Evolutionary conservation across 1,284 basidiomycete species (phyloP).

Genomic region (Ganoderma leucocontextum): DNA sequence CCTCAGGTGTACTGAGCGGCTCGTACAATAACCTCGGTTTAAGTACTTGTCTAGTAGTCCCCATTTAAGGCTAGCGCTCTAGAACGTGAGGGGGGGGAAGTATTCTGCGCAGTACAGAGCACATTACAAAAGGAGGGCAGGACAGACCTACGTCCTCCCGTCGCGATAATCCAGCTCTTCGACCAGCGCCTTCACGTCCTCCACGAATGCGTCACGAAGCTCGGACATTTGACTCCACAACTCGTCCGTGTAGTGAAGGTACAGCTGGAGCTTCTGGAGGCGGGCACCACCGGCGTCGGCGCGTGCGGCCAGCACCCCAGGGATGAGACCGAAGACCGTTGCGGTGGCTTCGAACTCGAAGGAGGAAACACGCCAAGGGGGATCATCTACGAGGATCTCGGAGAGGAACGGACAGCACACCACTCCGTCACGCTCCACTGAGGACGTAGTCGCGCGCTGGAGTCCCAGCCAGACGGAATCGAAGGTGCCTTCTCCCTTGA

Average conservation of each 20-base stretch:
- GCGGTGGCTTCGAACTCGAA: neutral
- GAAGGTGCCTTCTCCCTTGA: neutral
- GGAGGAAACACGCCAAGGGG: neutral
- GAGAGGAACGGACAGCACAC: neutral
- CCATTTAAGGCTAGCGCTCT: too few species aligned
- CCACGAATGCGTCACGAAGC: neutral
- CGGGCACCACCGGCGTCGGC: neutral
- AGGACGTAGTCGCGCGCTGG: neutral
- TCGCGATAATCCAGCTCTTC: neutral
- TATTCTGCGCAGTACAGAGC: too few species aligned
- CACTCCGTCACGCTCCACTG: neutral
- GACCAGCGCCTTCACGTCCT: neutral
- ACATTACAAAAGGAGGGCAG: too few species aligned
- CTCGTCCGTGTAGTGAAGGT: neutral
- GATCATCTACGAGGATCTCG: neutral
- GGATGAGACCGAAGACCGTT: neutral
- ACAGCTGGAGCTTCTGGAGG: neutral
- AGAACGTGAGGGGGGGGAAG: too few species aligned
- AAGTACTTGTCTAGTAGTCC: too few species aligned
- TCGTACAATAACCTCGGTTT: too few species aligned
- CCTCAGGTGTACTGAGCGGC: too few species aligned
- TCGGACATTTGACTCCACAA: neutral
- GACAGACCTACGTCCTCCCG: neutral
- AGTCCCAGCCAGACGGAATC: neutral
- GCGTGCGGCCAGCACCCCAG: neutral